A percentile compares a stretch with the other conserved stretches of the same genome.
Conservation (phyloP, 2,329 filamentous ascomycete species). For the Xylaria sp. region DNA sequence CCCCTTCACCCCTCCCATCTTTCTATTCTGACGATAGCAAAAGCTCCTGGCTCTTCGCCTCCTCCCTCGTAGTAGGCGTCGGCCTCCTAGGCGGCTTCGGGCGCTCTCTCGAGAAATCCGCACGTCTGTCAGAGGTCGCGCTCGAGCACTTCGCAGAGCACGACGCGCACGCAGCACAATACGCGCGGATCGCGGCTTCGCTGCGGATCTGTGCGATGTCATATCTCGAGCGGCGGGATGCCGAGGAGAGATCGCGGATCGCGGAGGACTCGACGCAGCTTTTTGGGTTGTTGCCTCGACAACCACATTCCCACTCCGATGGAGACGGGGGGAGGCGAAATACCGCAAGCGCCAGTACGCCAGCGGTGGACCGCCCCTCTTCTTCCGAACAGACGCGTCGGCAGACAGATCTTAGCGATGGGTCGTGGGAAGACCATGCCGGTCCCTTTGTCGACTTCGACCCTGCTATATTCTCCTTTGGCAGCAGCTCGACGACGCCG, state of each 20-base stretch:
- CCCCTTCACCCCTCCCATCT: neutral
- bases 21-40: too few relatives aligned
- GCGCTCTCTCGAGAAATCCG: slow-evolving; percentile 62
- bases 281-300: slow-evolving; percentile 58
- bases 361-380: neutral
- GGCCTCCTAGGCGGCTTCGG: slow-evolving; percentile 63
- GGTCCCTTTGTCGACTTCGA: slow-evolving; percentile 33
- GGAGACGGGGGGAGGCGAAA: neutral
- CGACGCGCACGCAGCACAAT: slow-evolving; percentile 63
- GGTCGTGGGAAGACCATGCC: neutral
- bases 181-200: slow-evolving; percentile 63
- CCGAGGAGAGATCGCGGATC: slow-evolving; percentile 57
- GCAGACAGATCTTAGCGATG: neutral
- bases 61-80: slow-evolving; percentile 62
- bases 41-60: slow-evolving; percentile 63
- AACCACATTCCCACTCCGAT: neutral
- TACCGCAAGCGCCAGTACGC: neutral
- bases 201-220: slow-evolving; percentile 58
- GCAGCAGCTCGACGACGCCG: slow-evolving; percentile 31
- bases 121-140: slow-evolving; percentile 57
- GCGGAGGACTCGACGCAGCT: slow-evolving; percentile 63
- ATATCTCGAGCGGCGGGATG: slow-evolving; percentile 60
- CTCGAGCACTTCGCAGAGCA: slow-evolving; percentile 61
- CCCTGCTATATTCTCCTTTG: slow-evolving; percentile 42
- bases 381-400: neutral